A percentile compares a stretch with the other conserved stretches of the same genome.
phyloP scores from a whole-genome alignment of 2,329 filamentous ascomycete species.

The Annulohypoxylon truncatum region DNA sequence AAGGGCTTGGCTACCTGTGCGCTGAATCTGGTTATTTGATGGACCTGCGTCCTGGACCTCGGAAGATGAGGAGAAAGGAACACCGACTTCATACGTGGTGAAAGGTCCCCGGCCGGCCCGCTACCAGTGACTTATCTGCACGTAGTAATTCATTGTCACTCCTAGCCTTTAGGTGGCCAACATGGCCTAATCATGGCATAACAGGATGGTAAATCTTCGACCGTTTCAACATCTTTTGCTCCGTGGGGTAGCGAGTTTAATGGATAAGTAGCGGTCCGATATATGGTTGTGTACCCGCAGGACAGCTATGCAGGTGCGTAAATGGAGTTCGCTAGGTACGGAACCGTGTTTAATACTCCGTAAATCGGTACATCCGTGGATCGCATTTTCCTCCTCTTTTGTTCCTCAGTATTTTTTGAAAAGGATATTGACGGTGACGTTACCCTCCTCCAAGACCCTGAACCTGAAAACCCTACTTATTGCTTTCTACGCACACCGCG shows the following conservation, averaged over 20 bases:
- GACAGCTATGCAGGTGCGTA: conserved; percentile 24
- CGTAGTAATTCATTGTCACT: conserved; percentile 29
- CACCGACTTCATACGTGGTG: conserved; percentile 5
- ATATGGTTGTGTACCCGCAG: conserved; percentile 27
- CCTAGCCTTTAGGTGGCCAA: conserved; percentile 16
- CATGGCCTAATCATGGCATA: conserved; percentile 20
- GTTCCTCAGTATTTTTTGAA: conserved; percentile 13
- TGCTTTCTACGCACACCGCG: conserved; percentile 11
- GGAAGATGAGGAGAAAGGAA: conserved; percentile 17
- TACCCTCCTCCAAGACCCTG: conserved; percentile 14
- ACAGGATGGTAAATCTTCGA: not conserved
- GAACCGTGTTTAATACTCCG: conserved; percentile 33
- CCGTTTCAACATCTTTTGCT: conserved; percentile 8
- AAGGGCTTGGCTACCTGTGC: conserved; percentile 24
- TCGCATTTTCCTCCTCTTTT: not conserved
- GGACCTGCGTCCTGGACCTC: conserved; percentile 21
- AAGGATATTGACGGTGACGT: conserved; percentile 28
- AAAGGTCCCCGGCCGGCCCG: conserved; percentile 4
- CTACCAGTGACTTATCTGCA: conserved; percentile 22
- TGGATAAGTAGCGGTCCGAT: conserved; percentile 22
- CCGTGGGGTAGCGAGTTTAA: conserved; percentile 25
- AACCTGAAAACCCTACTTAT: conserved; percentile 30
- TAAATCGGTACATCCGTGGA: conserved; percentile 16
- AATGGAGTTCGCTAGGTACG: conserved; percentile 24
- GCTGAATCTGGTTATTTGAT: conserved; percentile 26